Conservation (phyloP, 148 eudicot species). For the Mesembryanthemum crystallinum region DNA sequence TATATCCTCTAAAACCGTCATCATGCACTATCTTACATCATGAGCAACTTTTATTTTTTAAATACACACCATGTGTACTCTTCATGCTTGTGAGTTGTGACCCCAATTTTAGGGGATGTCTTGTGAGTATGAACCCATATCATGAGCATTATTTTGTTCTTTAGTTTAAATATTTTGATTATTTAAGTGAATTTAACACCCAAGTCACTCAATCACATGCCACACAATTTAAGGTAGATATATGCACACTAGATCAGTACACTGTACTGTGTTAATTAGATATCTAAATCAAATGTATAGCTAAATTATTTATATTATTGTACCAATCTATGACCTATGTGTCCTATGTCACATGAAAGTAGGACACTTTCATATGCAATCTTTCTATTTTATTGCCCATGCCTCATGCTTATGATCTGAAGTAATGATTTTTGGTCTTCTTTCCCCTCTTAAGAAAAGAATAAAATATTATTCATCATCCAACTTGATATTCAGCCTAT, state of each 20-base stretch:
- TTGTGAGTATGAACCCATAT: too few relatives aligned
- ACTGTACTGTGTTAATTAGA: too few relatives aligned
- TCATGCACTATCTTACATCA: neutral
- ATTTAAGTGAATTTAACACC: neutral
- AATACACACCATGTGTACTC: neutral
- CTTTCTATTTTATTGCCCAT: neutral
- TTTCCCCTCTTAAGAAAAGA: neutral
- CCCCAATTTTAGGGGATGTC: neutral
- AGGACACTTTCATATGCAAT: neutral
- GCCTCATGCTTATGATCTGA: neutral
- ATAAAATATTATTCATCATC: neutral
- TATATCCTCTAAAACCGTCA: neutral
- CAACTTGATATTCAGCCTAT: too few relatives aligned
- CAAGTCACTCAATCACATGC: conserved; percentile 17
- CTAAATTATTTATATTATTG: neutral
- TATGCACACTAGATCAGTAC: neutral
- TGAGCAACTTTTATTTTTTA: neutral
- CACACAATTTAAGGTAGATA: conserved; percentile 24
- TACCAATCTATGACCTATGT: neutral
- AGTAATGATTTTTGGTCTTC: neutral
- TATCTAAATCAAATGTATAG: neutral
- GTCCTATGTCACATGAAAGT: conserved; percentile 4
- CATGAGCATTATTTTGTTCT: neutral
- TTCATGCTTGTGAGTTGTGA: conserved; percentile 9
- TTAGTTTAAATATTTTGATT: neutral